Evolutionary conservation across 2,329 filamentous ascomycete species (phyloP), one percentile per base, ranked within the genome.

Genomic region (Pseudovirgaria hyperparasitica): DNA sequence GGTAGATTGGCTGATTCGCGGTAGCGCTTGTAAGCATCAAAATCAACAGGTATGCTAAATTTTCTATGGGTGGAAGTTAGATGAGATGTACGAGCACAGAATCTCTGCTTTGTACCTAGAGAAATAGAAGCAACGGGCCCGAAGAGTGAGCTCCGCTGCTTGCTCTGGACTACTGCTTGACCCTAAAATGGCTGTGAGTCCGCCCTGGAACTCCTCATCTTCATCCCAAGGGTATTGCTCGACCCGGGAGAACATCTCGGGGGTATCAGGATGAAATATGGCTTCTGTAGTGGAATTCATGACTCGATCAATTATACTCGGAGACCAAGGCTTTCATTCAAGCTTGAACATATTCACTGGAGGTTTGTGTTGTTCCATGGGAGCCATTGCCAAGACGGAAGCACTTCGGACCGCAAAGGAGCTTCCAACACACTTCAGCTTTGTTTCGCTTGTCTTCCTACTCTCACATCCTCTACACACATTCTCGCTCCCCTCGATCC

Each of bases 61-160:
- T 59, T 59, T 23, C 57, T 53, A 40, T 5, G 37, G 36, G 18
- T 6, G 22, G 31, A 11, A 17, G 9, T 13, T 19, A 13, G n/a
- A 12, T n/a, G 22, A 7, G 11, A 11, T 12, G 7, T 16, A 15
- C 17, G 22, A 27, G 18, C 19, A 14, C 11, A 24, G 11, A 28
- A 13, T 12, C 21, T 25, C 26, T 17, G 25, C 2, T 18, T 26
- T 39, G 10, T 42, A 61, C 60, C 58, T 57, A 6, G 63, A 55
- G 47, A 73, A 78, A 55, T 79, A 82, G 55, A 77, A 81, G 49
- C 68, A 73, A 48, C 76, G 73, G 33, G 77, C 76, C 37, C 76
- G 70, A 29, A 74, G 58, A 16, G 71, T 71, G 34, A 81, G 46
- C 36, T 75, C 63, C 42, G 65, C 45, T 29, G 62, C 42, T 54